Evolutionary conservation across 108 stramenopile species (phyloP), one percentile per base, ranked within the genome.

Genomic region (Stephanodiscus triporus): DNA sequence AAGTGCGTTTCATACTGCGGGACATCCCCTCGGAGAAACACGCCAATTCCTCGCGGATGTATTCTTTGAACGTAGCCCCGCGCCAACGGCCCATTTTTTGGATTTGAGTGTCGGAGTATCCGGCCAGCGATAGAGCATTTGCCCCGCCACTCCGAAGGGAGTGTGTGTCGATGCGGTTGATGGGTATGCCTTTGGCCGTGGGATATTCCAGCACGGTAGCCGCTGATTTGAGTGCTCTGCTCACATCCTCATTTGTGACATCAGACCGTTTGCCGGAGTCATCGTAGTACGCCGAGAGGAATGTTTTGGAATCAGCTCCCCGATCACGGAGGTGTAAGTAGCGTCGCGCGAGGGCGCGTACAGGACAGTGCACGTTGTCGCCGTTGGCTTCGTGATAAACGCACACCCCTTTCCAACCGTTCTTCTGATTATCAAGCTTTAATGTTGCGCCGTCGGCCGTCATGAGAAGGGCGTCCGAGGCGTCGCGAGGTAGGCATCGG

Each of bases 11-110:
- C 51, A 53, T 53, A 9, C 23, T 17, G 8, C 23, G 20, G 7
- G 51, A 53, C 51, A 53, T 53, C 1, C 51, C 51, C 5, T 53
- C 51, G 0, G 51, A 53, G 23, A 53, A 53, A 19, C 51, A 53
- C 6, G 51, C 51, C 17, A 53, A 19, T 24, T 53, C 51, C 51
- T 53, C 51, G 7, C 51, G 13, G 1, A 53, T 53, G 51, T 53
- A 53, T 53, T 53, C 51, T 20, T 53, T 53, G n/a, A 53, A 53
- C 1, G 51, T 53, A 19, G 51, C 51, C 1, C 51, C 23, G 1
- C 51, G 51, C 51, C 51, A 20, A 19, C 48, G 48, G 2, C 48
- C 48, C 48, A 49, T 49, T 7, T 49, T 49, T 7, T 49, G 48
- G 48, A 49, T 49, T 49, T 49, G n/a, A 16, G n/a, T 16, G 48